Evolutionary conservation across 139 green algal species (phyloP).

Genomic region (Micromonas pusilla): DNA sequence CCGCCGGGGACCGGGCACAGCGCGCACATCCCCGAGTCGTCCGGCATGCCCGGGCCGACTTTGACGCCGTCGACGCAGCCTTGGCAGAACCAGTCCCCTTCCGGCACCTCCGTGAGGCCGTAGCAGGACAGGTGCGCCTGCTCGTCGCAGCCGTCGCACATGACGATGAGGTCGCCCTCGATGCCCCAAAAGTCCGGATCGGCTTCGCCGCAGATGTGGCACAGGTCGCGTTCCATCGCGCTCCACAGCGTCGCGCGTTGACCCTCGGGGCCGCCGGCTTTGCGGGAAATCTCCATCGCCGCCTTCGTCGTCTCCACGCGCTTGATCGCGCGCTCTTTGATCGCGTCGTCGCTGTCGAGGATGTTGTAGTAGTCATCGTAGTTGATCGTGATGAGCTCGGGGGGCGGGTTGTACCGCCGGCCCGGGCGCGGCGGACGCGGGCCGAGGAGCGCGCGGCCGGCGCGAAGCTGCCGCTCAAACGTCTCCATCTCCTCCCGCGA

Average conservation of each 20-base stretch:
- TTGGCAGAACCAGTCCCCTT: slow-evolving; percentile 28
- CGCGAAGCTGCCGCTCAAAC: background rate
- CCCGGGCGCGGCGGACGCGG: too few relatives aligned
- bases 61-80: slow-evolving; percentile 14
- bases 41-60: background rate
- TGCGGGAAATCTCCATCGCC: background rate
- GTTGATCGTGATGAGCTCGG: background rate
- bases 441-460: background rate
- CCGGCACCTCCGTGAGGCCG: slow-evolving; percentile 10
- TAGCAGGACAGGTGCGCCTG: slow-evolving; percentile 21
- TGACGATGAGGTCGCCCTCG: slow-evolving; percentile 17
- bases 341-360: background rate
- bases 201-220: slow-evolving; percentile 15
- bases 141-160: slow-evolving; percentile 29
- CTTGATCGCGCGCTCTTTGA: background rate
- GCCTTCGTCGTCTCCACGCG: background rate
- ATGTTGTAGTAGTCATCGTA: background rate
- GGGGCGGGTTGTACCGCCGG: background rate
- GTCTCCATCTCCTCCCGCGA: background rate
- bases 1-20: background rate
- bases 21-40: slow-evolving; percentile 13
- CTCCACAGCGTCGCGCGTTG: background rate
- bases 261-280: background rate
- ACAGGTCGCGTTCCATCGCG: background rate
- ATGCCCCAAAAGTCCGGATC: slow-evolving; percentile 1